Conservation (phyloP, 352 stramenopile genomes). For the Phytophthora brassicae region DNA sequence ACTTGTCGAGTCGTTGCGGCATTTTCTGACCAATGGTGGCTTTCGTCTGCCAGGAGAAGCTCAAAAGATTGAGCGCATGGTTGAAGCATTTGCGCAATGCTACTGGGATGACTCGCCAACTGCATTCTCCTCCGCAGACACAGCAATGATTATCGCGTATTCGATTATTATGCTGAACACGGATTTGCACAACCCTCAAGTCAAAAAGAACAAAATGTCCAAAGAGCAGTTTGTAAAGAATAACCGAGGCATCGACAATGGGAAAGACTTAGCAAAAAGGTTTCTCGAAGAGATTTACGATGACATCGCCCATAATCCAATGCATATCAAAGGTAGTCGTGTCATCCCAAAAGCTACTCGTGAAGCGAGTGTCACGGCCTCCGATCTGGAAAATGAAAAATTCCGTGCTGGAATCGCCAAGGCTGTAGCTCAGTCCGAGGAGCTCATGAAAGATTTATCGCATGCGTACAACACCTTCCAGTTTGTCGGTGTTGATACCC, state of each 20-base stretch:
- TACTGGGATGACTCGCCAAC: slow-evolving; percentile 95
- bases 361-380: slow-evolving; percentile 42
- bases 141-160: slow-evolving; percentile 90
- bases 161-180: slow-evolving; percentile 93
- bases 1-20: slow-evolving; percentile 94
- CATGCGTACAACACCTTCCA: slow-evolving; percentile 87
- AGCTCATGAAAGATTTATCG: slow-evolving; percentile 85
- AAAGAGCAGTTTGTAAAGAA: slow-evolving; percentile 98
- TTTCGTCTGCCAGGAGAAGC: slow-evolving; percentile 97
- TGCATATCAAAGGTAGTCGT: slow-evolving; percentile 87
- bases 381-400: slow-evolving; percentile 78
- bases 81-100: slow-evolving; percentile 97
- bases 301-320: slow-evolving; percentile 91
- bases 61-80: slow-evolving; percentile 98
- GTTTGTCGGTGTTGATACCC: slow-evolving; percentile 90
- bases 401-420: slow-evolving; percentile 67
- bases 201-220: slow-evolving; percentile 97
- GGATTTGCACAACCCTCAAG: slow-evolving; percentile 88
- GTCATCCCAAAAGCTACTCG: slow-evolving; percentile 48
- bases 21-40: slow-evolving; percentile 97
- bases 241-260: slow-evolving; percentile 92
- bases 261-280: slow-evolving; percentile 86
- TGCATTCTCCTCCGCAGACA: slow-evolving; percentile 79
- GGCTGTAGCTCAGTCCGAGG: slow-evolving; percentile 78
- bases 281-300: slow-evolving; percentile 97